phyloP scores from a whole-genome alignment of 345 rosid species.

The Psidium friedrichsthalianum region DNA sequence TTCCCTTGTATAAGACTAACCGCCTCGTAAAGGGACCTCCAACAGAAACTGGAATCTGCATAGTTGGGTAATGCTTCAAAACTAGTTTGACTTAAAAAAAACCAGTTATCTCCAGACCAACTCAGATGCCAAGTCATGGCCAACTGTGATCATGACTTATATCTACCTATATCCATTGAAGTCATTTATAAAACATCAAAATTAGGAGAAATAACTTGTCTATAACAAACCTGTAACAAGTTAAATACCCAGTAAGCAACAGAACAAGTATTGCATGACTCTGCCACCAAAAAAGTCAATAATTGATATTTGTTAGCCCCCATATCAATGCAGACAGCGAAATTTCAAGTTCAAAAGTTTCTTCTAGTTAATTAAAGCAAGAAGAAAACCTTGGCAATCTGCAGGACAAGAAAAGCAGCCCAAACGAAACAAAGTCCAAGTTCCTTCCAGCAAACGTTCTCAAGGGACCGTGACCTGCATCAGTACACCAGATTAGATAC shows the following conservation, averaged over 20 bases:
- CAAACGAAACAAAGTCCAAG: conserved; percentile 72
- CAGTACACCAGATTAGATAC: background rate
- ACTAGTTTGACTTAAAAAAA: background rate
- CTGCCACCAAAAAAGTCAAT: conserved; percentile 22
- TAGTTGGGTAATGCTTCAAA: background rate
- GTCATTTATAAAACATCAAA: background rate
- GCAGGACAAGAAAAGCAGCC: conserved; percentile 56
- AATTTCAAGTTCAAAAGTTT: background rate
- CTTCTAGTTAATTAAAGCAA: background rate
- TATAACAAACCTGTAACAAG: conserved; percentile 42
- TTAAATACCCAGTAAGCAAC: conserved; percentile 51
- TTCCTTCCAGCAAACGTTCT: conserved; percentile 75
- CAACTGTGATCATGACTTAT: background rate
- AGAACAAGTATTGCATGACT: conserved; percentile 41
- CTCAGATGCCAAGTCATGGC: background rate
- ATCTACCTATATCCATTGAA: background rate
- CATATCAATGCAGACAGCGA: background rate
- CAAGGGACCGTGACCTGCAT: conserved; percentile 42
- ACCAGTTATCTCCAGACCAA: background rate
- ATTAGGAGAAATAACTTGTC: background rate
- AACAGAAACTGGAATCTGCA: conserved; percentile 59
- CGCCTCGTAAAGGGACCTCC: conserved; percentile 55
- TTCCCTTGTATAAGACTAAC: conserved; percentile 55
- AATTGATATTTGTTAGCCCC: background rate
- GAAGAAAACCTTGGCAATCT: conserved; percentile 49